phyloP scores from a whole-genome alignment of 2,329 filamentous ascomycete genomes.

The Myotisia sp. region DNA sequence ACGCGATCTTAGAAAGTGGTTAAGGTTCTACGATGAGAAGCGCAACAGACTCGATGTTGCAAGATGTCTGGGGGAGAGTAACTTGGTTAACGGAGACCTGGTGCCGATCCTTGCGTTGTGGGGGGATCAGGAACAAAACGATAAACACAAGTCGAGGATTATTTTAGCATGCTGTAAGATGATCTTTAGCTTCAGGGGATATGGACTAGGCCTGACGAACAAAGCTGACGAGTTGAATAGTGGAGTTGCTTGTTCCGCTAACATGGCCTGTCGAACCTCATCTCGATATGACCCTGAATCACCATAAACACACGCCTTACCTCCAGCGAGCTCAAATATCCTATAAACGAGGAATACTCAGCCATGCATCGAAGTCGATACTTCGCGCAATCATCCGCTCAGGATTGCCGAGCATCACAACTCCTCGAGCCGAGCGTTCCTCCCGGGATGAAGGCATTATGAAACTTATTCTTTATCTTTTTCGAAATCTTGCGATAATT shows the following conservation, averaged over 20 bases:
- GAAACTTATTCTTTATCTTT: conserved; percentile 73
- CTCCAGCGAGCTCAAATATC: conserved; percentile 73
- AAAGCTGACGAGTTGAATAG: conserved; percentile 18
- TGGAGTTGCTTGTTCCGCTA: conserved; percentile 80
- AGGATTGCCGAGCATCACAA: conserved; percentile 72
- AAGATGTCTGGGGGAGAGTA: conserved; percentile 78
- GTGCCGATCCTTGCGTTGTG: conserved; percentile 76
- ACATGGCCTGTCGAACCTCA: conserved; percentile 85
- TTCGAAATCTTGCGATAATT: conserved; percentile 81
- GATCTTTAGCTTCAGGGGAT: not conserved
- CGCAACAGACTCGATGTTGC: conserved; percentile 89
- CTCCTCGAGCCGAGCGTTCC: conserved; percentile 59
- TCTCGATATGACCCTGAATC: conserved; percentile 76
- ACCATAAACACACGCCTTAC: conserved; percentile 81
- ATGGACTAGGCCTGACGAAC: not conserved
- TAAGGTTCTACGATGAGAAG: conserved; percentile 87
- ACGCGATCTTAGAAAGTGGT: conserved; percentile 87
- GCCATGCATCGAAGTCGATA: conserved; percentile 62
- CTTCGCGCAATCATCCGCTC: conserved; percentile 68
- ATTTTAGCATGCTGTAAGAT: conserved; percentile 58
- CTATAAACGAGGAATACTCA: conserved; percentile 81
- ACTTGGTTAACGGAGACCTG: conserved; percentile 78
- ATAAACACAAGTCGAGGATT: conserved; percentile 61
- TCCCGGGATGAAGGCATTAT: conserved; percentile 81
- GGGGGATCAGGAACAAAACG: conserved; percentile 57